Base-by-base conservation (phyloP, 768 basidiomycete genomes). In the Tulasnella sp. region DNA sequence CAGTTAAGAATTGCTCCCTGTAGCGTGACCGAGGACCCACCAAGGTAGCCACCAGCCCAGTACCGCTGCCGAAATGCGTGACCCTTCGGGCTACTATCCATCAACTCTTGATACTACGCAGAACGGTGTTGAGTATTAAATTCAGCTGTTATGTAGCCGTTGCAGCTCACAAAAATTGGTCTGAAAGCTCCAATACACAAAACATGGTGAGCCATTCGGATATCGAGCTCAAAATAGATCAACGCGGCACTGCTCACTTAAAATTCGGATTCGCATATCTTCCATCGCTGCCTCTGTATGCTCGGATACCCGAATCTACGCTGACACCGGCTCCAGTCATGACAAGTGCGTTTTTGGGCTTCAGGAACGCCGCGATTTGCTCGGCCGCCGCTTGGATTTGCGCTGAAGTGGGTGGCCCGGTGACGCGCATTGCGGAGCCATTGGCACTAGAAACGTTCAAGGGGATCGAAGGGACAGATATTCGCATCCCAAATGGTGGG, bases 281-380 rank as follows among this genome's bases (percentile, higher is more conserved):
- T 22, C 96, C 96, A 84, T 97, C 94, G 81, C 88, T 84, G 0
- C 96, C 96, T 80, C 96, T 88, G 86, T 98, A 98, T n/a, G 96
- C 96, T 82, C 95, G 89, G 81, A 99, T 97, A 72, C 97, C 97
- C 40, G 94, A 95, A 85, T 98, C 97, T 41, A 98, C 96, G 85
- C 94, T 95, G 82, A 98, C 94, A 9, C 97, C 97, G 0, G 97
- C 97, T 2, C 96, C 96, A 0, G 96, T 96, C 78, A 98, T 85
- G 22, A 96, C 87, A 0, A 92, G 87, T 74, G 91, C 91, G 85
- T 91, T 92, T n/a, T 95, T 80, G 18, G 72, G 95, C 5, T 88
- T 86, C 28, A 97, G 85, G 83, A 97, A 97, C 2, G 88, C 85
- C 6, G 91, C 87, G 78, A 94, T 89, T 77, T 90, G 89, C 42